These are phyloP conservation scores for Exophiala sideris DNA, from an alignment of 2,329 filamentous ascomycete species.

Conservation along the genomic window DNA sequence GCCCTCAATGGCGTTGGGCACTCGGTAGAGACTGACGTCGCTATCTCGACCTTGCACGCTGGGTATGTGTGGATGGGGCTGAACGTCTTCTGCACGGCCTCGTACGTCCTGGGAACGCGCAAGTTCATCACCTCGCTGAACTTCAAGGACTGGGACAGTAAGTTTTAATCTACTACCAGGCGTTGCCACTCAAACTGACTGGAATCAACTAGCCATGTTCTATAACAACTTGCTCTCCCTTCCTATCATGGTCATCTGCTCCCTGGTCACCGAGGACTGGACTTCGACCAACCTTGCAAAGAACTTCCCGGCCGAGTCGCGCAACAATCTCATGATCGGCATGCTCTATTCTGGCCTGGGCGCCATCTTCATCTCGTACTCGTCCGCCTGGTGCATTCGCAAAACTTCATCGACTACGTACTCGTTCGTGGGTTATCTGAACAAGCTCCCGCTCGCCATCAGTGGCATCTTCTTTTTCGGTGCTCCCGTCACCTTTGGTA, in stretches of 20 bases:
- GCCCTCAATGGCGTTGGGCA: slow-evolving; percentile 59
- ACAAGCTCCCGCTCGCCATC: slow-evolving; percentile 94
- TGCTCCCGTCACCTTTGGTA: slow-evolving; percentile 86
- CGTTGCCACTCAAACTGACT: slow-evolving; percentile 27
- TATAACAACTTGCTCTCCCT: slow-evolving; percentile 99
- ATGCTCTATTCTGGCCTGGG: slow-evolving; percentile 93
- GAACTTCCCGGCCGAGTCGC: slow-evolving; percentile 80
- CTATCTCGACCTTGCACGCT: slow-evolving; percentile 74
- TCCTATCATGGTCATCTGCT: slow-evolving; percentile 78
- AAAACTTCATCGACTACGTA: slow-evolving; percentile 97
- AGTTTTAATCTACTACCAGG: slow-evolving; percentile 41
- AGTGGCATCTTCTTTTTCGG: slow-evolving; percentile 93
- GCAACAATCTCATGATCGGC: slow-evolving; percentile 75
- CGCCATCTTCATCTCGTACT: slow-evolving; percentile 98
- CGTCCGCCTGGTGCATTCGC: slow-evolving; percentile 96
- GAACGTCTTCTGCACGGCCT: slow-evolving; percentile 91
- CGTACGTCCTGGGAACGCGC: slow-evolving; percentile 88
- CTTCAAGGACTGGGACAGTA: slow-evolving; percentile 99
- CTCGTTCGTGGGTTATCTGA: slow-evolving; percentile 95
- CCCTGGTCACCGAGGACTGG: slow-evolving; percentile 87
- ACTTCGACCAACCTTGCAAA: slow-evolving; percentile 73
- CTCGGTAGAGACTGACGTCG: slow-evolving; percentile 65
- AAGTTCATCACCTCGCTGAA: slow-evolving; percentile 99
- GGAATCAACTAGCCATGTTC: slow-evolving; percentile 75
- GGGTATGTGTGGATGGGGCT: slow-evolving; percentile 98